Evolutionary conservation across 768 basidiomycete species (phyloP).

Genomic region (Pseudohyphozyma bogoriensis): DNA sequence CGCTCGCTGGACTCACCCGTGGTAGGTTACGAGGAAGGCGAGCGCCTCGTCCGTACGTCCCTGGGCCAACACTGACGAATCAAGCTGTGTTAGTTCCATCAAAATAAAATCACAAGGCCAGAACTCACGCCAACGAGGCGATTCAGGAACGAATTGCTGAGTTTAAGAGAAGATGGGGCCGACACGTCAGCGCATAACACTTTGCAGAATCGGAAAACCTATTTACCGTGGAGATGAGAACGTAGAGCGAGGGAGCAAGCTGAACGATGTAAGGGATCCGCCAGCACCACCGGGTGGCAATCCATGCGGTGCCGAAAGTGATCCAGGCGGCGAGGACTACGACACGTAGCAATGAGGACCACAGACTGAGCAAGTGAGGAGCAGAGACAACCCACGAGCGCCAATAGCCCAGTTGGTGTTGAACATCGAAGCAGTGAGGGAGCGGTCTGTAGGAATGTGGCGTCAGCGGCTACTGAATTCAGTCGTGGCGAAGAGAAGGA

Average conservation of each 20-base stretch:
- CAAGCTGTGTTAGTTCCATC: no score
- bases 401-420: not conserved
- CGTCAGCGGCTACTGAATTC: no score
- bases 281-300: not conserved
- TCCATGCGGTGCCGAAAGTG: not conserved
- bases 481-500: no score
- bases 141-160: not conserved
- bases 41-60: no score
- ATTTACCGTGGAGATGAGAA: not conserved
- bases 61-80: no score
- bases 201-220: not conserved
- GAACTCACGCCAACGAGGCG: not conserved
- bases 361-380: not conserved
- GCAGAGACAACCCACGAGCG: not conserved
- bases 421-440: not conserved
- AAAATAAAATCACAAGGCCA: no score
- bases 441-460: not conserved
- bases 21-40: slow-evolving; percentile 65
- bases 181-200: no score
- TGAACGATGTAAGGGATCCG: not conserved
- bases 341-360: not conserved
- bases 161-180: no score
- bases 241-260: not conserved
- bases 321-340: not conserved
- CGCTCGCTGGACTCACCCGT: no score